Conservation (phyloP, 2,329 filamentous ascomycete species). For the Aureobasidium zeae region DNA sequence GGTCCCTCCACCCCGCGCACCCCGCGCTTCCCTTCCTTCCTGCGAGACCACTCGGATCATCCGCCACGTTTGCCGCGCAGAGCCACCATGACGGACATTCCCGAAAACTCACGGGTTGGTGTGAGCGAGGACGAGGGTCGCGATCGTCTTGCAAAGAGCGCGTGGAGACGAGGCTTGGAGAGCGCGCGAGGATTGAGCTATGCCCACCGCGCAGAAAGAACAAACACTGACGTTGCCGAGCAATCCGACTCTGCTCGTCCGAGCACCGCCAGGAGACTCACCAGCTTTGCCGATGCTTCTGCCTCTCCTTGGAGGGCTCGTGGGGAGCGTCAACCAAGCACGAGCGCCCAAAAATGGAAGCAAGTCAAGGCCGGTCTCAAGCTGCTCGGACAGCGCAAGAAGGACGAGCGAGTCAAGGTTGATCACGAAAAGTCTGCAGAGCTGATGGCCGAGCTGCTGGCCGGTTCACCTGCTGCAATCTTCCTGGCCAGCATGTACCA, state of each 20-base stretch:
- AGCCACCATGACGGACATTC: slow-evolving; percentile 41
- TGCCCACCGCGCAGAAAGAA: slow-evolving; percentile 22
- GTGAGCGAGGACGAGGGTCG: slow-evolving; percentile 44
- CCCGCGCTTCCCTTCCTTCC: slow-evolving; percentile 42
- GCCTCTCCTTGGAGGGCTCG: slow-evolving; percentile 37
- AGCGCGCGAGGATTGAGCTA: slow-evolving; percentile 41
- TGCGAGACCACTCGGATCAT: slow-evolving; percentile 21
- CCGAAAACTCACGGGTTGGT: slow-evolving; percentile 36
- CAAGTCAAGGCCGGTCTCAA: slow-evolving; percentile 86
- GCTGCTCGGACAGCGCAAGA: slow-evolving; percentile 67
- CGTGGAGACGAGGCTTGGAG: slow-evolving; percentile 39
- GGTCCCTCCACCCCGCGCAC: slow-evolving; percentile 54
- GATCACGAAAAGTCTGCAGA: slow-evolving; percentile 95
- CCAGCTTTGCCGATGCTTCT: slow-evolving; percentile 34
- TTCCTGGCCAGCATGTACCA: slow-evolving; percentile 98
- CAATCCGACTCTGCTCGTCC: slow-evolving; percentile 33
- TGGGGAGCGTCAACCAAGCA: slow-evolving; percentile 38
- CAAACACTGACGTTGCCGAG: slow-evolving; percentile 22
- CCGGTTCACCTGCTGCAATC: slow-evolving; percentile 83
- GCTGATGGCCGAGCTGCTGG: slow-evolving; percentile 86
- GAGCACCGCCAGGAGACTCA: slow-evolving; percentile 38
- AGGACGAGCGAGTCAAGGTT: slow-evolving; percentile 73
- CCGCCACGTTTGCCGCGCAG: slow-evolving; percentile 38
- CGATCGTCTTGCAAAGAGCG: slow-evolving; percentile 38
- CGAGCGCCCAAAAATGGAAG: slow-evolving; percentile 72